Base-by-base conservation (phyloP, 163 green algal genomes). In the Prototheca stagnorum region DNA sequence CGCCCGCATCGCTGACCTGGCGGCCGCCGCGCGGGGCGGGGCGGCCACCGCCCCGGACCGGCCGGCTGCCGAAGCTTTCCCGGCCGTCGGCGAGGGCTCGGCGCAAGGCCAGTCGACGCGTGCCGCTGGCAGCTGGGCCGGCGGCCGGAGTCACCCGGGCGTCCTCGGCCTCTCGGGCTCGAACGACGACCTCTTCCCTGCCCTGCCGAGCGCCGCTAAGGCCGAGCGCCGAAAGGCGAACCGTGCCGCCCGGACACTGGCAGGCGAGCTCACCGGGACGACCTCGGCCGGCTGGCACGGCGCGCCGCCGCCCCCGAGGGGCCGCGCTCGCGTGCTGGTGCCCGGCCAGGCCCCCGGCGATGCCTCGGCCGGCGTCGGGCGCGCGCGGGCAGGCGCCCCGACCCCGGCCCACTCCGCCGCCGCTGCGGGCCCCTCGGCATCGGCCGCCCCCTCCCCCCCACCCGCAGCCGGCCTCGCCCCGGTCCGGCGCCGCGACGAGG, bases 21-120 rank as follows among this genome's bases (percentile, higher is more conserved):
- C 44, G 4, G 43, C 39, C 19, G 27, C 35, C 17, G 20, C 54
- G 28, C 46, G 53, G 15, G 53, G 34, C 12, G 65, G 67, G 9
- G 57, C 55, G 7, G 68, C 77, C 46, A 79, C 77, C 51, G 66
- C 73, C 0, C 54, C 51, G 7, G 59, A 69, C 17, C 46, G 54
- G 22, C 50, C 49, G n/a, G 44, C 20, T 11, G 23, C 14, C 14
- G 35, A 35, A n/a, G n/a, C n/a, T n/a, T n/a, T n/a, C n/a, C n/a
- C n/a, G 14, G 42, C 9, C 4, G n/a, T 21, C 8, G 49, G 16
- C 33, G 53, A n/a, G 1, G 48, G 29, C 0, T 15, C 44, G 37
- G 47, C 41, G 42, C 9, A 41, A 49, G 56, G 59, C 37, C 47
- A 35, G 21, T 47, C 40, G 21, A 15, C 17, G 2, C 64, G 47